phyloP scores from a whole-genome alignment of 2,329 filamentous ascomycete genomes.

The Fusarium anguioides region DNA sequence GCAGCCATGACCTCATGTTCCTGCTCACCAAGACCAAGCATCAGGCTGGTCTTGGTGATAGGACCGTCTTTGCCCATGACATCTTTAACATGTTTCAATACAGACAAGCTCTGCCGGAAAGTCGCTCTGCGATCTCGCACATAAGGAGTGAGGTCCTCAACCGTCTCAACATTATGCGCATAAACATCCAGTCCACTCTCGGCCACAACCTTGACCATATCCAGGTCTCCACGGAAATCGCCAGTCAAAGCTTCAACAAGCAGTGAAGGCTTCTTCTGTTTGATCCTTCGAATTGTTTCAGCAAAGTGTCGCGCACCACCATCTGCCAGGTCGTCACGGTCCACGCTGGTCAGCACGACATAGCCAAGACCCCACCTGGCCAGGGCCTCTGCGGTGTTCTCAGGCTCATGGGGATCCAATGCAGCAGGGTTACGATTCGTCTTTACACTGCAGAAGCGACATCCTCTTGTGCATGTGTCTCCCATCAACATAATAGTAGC shows the following conservation, averaged over 20 bases:
- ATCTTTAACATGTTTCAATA: slow-evolving; percentile 84
- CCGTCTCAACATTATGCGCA: slow-evolving; percentile 96
- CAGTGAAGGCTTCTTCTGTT: slow-evolving; percentile 80
- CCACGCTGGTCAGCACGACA: slow-evolving; percentile 92
- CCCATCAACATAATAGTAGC: slow-evolving; percentile 99
- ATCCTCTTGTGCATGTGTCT: slow-evolving; percentile 95
- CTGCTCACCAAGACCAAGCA: slow-evolving; percentile 94
- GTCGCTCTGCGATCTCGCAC: slow-evolving; percentile 91
- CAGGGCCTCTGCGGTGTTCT: slow-evolving; percentile 94
- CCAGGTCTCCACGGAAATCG: slow-evolving; percentile 85
- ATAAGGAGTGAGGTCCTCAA: slow-evolving; percentile 87
- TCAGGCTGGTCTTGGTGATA: slow-evolving; percentile 98
- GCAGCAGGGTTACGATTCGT: slow-evolving; percentile 80
- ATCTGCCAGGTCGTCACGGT: slow-evolving; percentile 91
- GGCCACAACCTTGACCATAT: slow-evolving; percentile 88
- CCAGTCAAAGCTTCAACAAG: slow-evolving; percentile 88
- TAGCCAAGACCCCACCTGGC: slow-evolving; percentile 95
- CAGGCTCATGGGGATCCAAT: slow-evolving; percentile 94
- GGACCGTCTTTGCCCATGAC: slow-evolving; percentile 73
- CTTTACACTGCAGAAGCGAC: slow-evolving; percentile 97
- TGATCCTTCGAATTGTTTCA: slow-evolving; percentile 94
- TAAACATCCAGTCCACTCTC: slow-evolving; percentile 93
- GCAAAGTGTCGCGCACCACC: slow-evolving; percentile 91
- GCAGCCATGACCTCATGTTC: slow-evolving; percentile 87
- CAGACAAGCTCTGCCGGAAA: slow-evolving; percentile 84